Percentiles rank a stretch among this genome's conserved stretches.
Conservation (phyloP, 2,329 filamentous ascomycete species). For the Sclerotinia sclerotiorum region DNA sequence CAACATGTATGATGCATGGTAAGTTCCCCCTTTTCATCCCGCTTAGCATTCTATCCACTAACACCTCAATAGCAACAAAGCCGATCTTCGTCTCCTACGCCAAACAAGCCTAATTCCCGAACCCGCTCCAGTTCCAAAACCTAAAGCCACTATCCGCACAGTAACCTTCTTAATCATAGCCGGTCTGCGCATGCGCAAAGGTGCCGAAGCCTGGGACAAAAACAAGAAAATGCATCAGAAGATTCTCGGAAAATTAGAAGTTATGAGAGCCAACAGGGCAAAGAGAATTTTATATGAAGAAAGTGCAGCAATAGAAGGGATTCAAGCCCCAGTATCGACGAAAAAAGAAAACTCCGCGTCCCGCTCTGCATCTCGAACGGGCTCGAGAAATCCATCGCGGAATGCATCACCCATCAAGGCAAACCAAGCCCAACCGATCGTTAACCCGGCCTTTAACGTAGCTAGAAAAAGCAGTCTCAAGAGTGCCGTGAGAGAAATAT, state of each 20-base stretch:
- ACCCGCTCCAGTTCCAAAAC: slow-evolving; percentile 15
- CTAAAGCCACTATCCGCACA: slow-evolving; percentile 44
- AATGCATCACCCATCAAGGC: slow-evolving; percentile 11
- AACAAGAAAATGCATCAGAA: slow-evolving; percentile 48
- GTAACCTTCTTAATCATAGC: slow-evolving; percentile 52
- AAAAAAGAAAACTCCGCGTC: not conserved
- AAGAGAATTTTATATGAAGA: slow-evolving; percentile 4
- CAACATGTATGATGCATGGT: slow-evolving; percentile 87
- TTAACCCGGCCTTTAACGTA: slow-evolving; percentile 3
- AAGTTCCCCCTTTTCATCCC: slow-evolving; percentile 46
- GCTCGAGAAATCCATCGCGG: slow-evolving; percentile 11
- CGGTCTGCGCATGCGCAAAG: slow-evolving; percentile 50
- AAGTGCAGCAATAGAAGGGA: slow-evolving; percentile 5
- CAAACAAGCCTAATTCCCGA: slow-evolving; percentile 66
- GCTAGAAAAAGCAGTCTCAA: slow-evolving; percentile 12
- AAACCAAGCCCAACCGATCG: slow-evolving; percentile 12
- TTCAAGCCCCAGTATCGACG: not conserved
- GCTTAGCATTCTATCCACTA: slow-evolving; percentile 26
- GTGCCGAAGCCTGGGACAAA: slow-evolving; percentile 50
- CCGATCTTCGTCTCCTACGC: slow-evolving; percentile 81
- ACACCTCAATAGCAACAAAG: slow-evolving; percentile 70
- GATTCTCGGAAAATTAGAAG: slow-evolving; percentile 35
- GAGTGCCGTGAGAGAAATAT: slow-evolving; percentile 13
- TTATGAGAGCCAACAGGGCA: slow-evolving; percentile 28
- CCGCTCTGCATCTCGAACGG: not conserved